phyloP scores from a whole-genome alignment of 345 rosid species.

The Passiflora organensis region DNA sequence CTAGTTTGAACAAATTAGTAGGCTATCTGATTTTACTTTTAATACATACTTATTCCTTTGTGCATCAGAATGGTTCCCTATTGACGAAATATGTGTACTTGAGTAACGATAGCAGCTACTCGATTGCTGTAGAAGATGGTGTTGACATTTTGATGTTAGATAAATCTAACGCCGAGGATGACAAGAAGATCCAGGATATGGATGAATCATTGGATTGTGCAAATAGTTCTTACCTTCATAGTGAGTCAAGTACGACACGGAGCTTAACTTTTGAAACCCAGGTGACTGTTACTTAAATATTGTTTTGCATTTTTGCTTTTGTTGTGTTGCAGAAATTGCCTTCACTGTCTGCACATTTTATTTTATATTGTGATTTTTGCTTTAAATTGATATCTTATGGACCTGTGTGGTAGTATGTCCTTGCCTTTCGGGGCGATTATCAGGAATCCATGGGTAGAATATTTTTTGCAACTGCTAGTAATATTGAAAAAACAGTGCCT shows the following conservation, averaged over 20 bases:
- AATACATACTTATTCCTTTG: constrained; percentile 13
- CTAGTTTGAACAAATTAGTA: background rate
- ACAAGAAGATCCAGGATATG: constrained; percentile 33
- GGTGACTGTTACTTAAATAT: constrained; percentile 31
- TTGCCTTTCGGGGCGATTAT: too few species aligned
- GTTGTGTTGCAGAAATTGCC: background rate
- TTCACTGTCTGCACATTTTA: background rate
- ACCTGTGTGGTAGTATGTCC: background rate
- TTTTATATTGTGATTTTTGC: background rate
- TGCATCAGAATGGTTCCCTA: constrained; percentile 73
- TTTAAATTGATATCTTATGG: background rate
- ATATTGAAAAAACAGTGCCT: background rate
- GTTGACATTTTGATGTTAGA: constrained; percentile 68
- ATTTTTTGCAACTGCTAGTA: too few species aligned
- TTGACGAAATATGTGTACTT: constrained; percentile 78
- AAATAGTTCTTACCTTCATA: constrained; percentile 31
- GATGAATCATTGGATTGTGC: constrained; percentile 34
- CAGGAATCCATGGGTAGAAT: too few species aligned
- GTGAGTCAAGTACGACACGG: constrained; percentile 38
- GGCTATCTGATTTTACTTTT: background rate
- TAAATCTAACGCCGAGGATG: constrained; percentile 38
- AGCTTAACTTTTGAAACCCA: constrained; percentile 93
- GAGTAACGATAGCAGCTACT: constrained; percentile 90
- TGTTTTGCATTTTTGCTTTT: background rate
- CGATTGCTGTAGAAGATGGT: constrained; percentile 74